Base-by-base conservation (phyloP, 1,139 yeast genomes). In the Candida sanyaensis region DNA sequence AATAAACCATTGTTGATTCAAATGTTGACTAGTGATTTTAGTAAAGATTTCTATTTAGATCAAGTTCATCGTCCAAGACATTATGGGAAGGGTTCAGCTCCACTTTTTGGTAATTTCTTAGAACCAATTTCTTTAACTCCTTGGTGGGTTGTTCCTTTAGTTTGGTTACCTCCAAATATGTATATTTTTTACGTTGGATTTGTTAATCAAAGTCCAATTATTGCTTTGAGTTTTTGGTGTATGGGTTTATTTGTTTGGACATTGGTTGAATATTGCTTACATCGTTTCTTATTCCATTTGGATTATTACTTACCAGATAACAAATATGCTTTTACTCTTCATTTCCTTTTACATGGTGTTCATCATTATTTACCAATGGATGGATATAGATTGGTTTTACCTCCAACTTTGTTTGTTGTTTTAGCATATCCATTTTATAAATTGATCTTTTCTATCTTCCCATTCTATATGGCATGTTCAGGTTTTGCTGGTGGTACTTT, bases 291-390 rank as follows among this genome's bases (percentile, higher is more conserved):
- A 55, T 93, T 93, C 84, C 99, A 93, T 66, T 75, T 93, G 61
- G 99, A 93, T 65, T 73, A 80, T 43, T 81, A 84, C 63, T 77
- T 95, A 55, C 99, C 99, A 10, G 88, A 89, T 56, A 81, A 87
- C 66, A 86, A 84, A 44, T 50, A 80, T 32, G 88, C 88, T 17
- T 84, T 87, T 61, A 82, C 96, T 1, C 58, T 90, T 41, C 99
- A 93, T 68, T 93, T 93, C 76, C 69, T 91, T 54, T 75, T 92
- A 55, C 99, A 93, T 62, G 99, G 99, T 45, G 87, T 92, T 48
- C 99, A 93, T 66, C 99, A 93, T 67, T 93, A 90, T 68, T 77
- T 93, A 59, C 99, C 99, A 52, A 93, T 95, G 99, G 99, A 93
- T 71, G 81, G 82, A 50, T 77, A 84, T 67, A 83, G 99, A 64